Conservation (phyloP, 768 basidiomycete species). For the Calocybe gangraenosa region DNA sequence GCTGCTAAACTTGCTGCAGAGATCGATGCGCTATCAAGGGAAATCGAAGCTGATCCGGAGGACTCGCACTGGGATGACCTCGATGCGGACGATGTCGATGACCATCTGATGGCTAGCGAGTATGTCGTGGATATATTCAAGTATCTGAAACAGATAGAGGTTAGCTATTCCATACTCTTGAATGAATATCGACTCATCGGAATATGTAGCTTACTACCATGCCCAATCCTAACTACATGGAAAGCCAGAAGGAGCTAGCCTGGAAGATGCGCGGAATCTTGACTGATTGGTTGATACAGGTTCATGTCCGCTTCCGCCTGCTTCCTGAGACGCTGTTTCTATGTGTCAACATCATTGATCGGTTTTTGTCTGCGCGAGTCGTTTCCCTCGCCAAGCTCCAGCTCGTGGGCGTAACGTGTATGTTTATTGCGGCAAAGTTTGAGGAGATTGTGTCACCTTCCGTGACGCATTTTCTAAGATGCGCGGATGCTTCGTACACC, state of each 20-base stretch:
- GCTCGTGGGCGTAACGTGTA: slow-evolving; percentile 89
- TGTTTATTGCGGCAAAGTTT: slow-evolving; percentile 93
- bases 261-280: slow-evolving; percentile 97
- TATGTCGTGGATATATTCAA: slow-evolving; percentile 93
- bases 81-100: slow-evolving; percentile 88
- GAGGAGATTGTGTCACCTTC: slow-evolving; percentile 94
- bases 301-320: slow-evolving; percentile 89
- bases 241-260: slow-evolving; percentile 85
- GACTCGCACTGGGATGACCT: slow-evolving; percentile 82
- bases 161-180: slow-evolving; percentile 26
- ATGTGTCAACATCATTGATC: slow-evolving; percentile 88
- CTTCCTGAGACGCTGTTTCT: slow-evolving; percentile 95
- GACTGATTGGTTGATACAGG: slow-evolving; percentile 94
- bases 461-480: slow-evolving; percentile 82
- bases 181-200: slow-evolving; percentile 8
- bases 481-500: slow-evolving; percentile 85
- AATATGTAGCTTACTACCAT: slow-evolving; percentile 61
- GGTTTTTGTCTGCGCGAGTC: slow-evolving; percentile 70
- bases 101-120: slow-evolving; percentile 96
- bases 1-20: slow-evolving; percentile 43
- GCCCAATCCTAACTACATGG: slow-evolving; percentile 95
- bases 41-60: slow-evolving; percentile 63
- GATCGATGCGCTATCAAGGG: slow-evolving; percentile 47
- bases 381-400: slow-evolving; percentile 93
- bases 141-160: slow-evolving; percentile 89